phyloP scores from a whole-genome alignment of 257 asterid genomes.

The Salvia splendens region DNA sequence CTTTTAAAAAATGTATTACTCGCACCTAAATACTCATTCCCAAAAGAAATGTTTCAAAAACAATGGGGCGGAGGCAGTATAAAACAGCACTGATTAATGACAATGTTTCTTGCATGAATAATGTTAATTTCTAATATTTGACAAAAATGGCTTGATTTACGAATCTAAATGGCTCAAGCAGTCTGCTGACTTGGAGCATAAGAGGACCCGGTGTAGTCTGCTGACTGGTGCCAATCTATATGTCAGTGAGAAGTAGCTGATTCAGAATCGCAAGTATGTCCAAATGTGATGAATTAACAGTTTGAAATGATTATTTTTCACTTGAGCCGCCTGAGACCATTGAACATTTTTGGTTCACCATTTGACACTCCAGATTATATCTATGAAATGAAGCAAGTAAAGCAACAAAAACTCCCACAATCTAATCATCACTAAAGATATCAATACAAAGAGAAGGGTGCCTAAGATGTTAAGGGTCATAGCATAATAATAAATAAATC shows the following conservation, averaged over 20 bases:
- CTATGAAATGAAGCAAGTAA: constrained; percentile 11
- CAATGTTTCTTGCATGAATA: neutral
- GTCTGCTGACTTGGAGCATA: neutral
- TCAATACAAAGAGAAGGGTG: constrained; percentile 8
- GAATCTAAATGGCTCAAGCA: neutral
- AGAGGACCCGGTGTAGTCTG: neutral
- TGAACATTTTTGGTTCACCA: constrained; percentile 5
- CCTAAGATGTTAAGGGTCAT: constrained; percentile 12
- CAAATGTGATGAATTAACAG: no score
- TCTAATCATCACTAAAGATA: constrained; percentile 16
- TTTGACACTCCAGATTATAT: constrained; percentile 3
- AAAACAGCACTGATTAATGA: neutral
- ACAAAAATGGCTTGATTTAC: neutral
- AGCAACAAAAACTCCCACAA: constrained; percentile 17
- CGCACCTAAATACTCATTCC: no score
- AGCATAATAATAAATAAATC: no score
- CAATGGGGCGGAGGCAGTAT: no score
- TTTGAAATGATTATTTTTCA: neutral
- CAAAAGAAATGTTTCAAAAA: no score
- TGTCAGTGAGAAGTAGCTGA: neutral
- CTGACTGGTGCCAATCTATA: no score
- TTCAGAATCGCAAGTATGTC: neutral
- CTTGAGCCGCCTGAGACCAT: neutral
- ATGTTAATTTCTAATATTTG: no score
- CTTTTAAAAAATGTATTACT: no score